phyloP scores from a whole-genome alignment of 176 grass and related monocot species.

The Rhynchospora pubera region DNA sequence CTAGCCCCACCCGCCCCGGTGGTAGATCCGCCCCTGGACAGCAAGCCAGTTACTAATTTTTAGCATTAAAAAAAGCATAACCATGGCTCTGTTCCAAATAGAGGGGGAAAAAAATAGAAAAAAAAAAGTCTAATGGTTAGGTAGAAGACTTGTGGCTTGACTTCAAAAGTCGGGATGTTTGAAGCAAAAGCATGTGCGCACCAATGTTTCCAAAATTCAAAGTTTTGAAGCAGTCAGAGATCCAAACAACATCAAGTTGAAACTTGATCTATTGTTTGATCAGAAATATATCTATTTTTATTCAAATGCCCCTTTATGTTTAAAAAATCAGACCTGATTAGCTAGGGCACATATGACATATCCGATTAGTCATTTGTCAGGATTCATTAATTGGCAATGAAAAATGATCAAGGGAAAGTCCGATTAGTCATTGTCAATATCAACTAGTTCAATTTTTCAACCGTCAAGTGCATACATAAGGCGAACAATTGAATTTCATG shows the following conservation, averaged over 20 bases:
- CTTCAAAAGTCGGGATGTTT: background rate
- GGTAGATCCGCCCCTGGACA: too few relatives aligned
- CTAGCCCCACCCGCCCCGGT: too few relatives aligned
- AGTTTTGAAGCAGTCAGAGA: conserved; percentile 17
- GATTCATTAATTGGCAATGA: too few relatives aligned
- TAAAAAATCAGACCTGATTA: too few relatives aligned
- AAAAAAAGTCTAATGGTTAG: conserved; percentile 2
- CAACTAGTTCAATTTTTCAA: too few relatives aligned
- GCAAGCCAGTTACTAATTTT: background rate
- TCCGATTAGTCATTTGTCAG: too few relatives aligned
- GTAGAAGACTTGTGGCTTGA: conserved; percentile 13
- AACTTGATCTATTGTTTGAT: conserved; percentile 1
- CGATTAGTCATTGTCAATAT: too few relatives aligned
- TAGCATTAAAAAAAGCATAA: background rate
- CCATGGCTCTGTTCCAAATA: background rate
- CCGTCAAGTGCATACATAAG: too few relatives aligned
- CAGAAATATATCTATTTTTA: background rate
- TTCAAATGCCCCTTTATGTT: too few relatives aligned
- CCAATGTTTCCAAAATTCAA: conserved; percentile 10
- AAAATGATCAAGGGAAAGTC: too few relatives aligned
- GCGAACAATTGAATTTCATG: too few relatives aligned
- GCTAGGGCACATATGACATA: too few relatives aligned
- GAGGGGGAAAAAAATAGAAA: background rate
- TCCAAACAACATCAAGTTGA: conserved; percentile 16
- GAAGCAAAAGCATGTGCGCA: conserved; percentile 20